Evolutionary conservation across 1,139 yeast species (phyloP).

Genomic region (Hyphopichia pseudoburtonii): DNA sequence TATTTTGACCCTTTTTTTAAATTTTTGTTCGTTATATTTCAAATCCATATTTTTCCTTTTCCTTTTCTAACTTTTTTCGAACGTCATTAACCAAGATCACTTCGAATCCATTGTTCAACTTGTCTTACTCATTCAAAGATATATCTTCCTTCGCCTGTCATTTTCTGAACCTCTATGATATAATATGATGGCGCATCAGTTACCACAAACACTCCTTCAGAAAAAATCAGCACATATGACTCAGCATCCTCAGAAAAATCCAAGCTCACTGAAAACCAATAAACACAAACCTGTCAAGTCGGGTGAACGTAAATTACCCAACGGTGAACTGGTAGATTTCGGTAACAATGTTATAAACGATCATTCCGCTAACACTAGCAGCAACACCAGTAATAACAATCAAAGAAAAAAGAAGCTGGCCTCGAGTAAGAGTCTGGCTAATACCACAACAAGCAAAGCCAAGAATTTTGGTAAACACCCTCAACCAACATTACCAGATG

Average conservation of each 20-base stretch:
- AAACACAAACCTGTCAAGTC: constrained; percentile 19
- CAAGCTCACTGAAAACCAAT: constrained; percentile 11
- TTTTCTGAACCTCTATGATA: neutral
- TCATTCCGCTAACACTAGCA: too few species aligned
- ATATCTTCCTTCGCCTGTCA: too few species aligned
- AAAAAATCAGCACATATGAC: constrained; percentile 6
- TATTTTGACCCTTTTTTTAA: too few species aligned
- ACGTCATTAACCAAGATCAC: too few species aligned
- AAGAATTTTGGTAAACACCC: constrained; percentile 2
- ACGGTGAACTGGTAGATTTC: constrained; percentile 43
- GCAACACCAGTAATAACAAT: too few species aligned
- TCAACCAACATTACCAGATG: constrained; percentile 12
- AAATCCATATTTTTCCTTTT: neutral
- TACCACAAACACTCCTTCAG: constrained; percentile 23
- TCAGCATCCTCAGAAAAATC: constrained; percentile 1
- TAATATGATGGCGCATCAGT: constrained; percentile 44
- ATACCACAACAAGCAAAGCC: too few species aligned
- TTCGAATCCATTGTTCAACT: neutral
- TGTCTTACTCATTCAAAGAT: neutral
- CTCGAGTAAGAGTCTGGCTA: too few species aligned
- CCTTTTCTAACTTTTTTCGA: neutral
- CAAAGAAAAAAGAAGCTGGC: constrained; percentile 15
- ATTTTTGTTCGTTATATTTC: too few species aligned
- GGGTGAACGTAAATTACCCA: constrained; percentile 35
- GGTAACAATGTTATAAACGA: too few species aligned